Base-by-base conservation (phyloP, 371 early-diverging fungal genomes). In the Parasitella parasitica region DNA sequence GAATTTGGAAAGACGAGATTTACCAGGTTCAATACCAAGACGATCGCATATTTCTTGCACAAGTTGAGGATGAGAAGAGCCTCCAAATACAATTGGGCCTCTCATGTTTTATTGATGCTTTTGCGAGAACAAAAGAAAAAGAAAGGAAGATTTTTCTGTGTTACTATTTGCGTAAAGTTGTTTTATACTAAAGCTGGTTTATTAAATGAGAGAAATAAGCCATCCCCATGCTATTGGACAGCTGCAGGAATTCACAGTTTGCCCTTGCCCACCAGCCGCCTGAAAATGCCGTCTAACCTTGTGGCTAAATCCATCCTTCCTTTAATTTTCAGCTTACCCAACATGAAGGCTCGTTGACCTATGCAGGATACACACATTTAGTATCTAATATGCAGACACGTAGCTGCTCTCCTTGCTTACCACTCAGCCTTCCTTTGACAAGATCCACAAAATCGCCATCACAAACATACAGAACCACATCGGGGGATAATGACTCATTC, bases 51-150 rank as follows among this genome's bases (percentile, higher is more conserved):
- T 94, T 52, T 80, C 79, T 30, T 84, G 80, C 0, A 89, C 88
- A 32, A 98, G 83, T 26, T 83, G 73, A 3, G 93, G 95, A 74
- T 97, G 96, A 28, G 92, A 91, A 39, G 91, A 91, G 38, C 98
- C 98, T 58, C 71, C 68, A 46, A 76, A 66, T 1, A 80, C 70
- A 36, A 76, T 63, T 26, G 75, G 72, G 27, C 71, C 66, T 41
- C 73, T 54, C 76, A 76, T 79, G 2, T 26, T 24, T 24, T 12
- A 27, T 52, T 7, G 16, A 20, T 34, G 0, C 2, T 28, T 28
- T 2, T n/a, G 0, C 28, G 41, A 26, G 22, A 24, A 24, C 36
- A 54, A 26, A 39, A 54, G 9, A 37, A 28, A 32, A 16, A 30
- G 12, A 7, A 56, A 56, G n/a, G 43, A 41, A 18, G n/a, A 18